These are phyloP conservation scores for Colletotrichum viniferum DNA, from an alignment of 2,329 filamentous ascomycete genomes.

Conservation along the genomic window DNA sequence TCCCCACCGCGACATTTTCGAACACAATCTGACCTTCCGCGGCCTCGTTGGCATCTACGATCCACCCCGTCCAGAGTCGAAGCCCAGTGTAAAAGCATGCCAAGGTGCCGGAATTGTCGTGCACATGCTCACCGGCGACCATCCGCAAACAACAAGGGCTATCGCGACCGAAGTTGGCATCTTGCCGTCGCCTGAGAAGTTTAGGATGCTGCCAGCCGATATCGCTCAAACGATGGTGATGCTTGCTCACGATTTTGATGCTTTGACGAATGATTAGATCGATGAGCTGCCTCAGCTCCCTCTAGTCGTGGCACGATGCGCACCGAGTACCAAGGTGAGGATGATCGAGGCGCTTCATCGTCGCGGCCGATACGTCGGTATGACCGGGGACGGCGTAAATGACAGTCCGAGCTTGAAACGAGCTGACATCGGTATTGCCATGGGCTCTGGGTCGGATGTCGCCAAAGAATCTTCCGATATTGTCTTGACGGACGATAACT, in stretches of 20 bases:
- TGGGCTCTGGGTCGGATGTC: conserved; percentile 69
- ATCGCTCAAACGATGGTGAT: conserved; percentile 67
- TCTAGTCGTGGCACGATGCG: conserved; percentile 71
- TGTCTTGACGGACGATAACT: conserved; percentile 75
- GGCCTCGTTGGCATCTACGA: conserved; percentile 76
- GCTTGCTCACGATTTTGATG: conserved; percentile 68
- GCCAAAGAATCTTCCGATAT: conserved; percentile 70
- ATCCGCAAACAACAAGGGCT: conserved; percentile 67
- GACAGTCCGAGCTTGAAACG: conserved; percentile 73
- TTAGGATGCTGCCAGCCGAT: conserved; percentile 50
- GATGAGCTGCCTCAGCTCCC: conserved; percentile 68
- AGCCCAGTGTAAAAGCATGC: conserved; percentile 59
- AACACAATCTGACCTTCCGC: conserved; percentile 67
- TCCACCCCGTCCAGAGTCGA: conserved; percentile 71
- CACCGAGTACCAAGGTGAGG: conserved; percentile 72
- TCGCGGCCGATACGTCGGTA: conserved; percentile 51
- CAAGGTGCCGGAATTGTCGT: conserved; percentile 67
- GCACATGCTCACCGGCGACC: conserved; percentile 74
- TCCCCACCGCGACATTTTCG: conserved; percentile 58
- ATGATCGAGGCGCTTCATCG: conserved; percentile 78
- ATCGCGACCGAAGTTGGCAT: conserved; percentile 70
- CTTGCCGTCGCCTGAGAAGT: conserved; percentile 53
- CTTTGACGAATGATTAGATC: conserved; percentile 65
- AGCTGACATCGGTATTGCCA: conserved; percentile 74
- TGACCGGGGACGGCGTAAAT: conserved; percentile 75